phyloP scores from a whole-genome alignment of 2,329 filamentous ascomycete species.

The Chaetomiaceae sp. region DNA sequence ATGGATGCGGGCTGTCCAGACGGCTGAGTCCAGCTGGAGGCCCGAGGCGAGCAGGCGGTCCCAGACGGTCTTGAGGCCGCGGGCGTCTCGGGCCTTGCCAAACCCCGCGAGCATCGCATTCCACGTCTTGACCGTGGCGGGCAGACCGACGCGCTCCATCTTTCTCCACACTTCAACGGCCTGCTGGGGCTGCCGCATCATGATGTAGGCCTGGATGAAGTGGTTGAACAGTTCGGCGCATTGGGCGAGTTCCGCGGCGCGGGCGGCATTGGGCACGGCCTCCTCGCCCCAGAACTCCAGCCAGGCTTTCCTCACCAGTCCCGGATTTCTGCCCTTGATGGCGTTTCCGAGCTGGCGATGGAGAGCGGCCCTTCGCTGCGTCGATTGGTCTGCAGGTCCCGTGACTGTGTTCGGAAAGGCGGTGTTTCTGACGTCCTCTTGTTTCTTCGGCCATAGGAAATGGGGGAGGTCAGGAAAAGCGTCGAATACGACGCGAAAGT shows the following conservation, averaged over 20 bases:
- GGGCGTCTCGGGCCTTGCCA: constrained; percentile 50
- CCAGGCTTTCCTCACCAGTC: constrained; percentile 25
- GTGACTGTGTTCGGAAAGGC: background rate
- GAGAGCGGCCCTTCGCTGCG: constrained; percentile 1
- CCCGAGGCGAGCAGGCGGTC: constrained; percentile 51
- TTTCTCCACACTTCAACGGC: constrained; percentile 33
- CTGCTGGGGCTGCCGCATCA: constrained; percentile 26
- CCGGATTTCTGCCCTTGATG: constrained; percentile 24
- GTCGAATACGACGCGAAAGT: constrained; percentile 20
- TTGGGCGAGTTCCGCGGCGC: constrained; percentile 13
- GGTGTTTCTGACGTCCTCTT: background rate
- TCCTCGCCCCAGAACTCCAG: constrained; percentile 26
- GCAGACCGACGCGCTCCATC: constrained; percentile 43
- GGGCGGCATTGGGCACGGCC: constrained; percentile 16
- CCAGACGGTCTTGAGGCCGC: constrained; percentile 64
- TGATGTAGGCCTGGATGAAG: constrained; percentile 32
- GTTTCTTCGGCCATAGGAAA: constrained; percentile 6
- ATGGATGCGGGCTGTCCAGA: constrained; percentile 67
- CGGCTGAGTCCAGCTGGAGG: constrained; percentile 53
- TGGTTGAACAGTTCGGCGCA: constrained; percentile 28
- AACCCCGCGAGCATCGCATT: constrained; percentile 68
- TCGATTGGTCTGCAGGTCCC: background rate
- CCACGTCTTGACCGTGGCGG: constrained; percentile 61
- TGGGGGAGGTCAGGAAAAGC: constrained; percentile 17
- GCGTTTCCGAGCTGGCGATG: constrained; percentile 26